Base-by-base conservation (phyloP, 257 asterid genomes). In the Scutellaria minor region DNA sequence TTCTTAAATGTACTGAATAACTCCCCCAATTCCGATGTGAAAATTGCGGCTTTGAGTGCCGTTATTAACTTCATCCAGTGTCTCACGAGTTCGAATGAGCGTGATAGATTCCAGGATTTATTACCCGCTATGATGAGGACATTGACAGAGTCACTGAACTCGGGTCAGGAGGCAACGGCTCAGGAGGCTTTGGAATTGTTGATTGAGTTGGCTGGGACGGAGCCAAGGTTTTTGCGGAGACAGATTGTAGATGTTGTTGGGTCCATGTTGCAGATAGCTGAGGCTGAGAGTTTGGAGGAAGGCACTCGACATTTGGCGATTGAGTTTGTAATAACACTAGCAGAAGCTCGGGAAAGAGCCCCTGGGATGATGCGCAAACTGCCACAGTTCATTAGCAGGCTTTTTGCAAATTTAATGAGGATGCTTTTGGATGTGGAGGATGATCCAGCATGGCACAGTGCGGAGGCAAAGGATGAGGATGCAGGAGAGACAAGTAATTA, bases 331-430 rank as follows among this genome's bases (percentile, higher is more conserved):
- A 87, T 93, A 52, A 93, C 98, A 5, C 74, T 93, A 69, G 93
- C 98, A 0, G 98, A 93, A 77, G 97, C 97, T 0, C 85, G 98
- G 74, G 98, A 93, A 73, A 83, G 97, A 73, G 96, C 98, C 1
- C 98, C 98, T 0, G 98, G 98, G 72, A 90, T 93, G 98, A 87
- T 93, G 98, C 89, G 98, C 80, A 93, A 93, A 79, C 57, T 93
- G 86, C 97, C 98, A 0, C 98, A 90, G 67, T 93, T 90, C 66
- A 88, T 93, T 73, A 87, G 84, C 76, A 80, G 95, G 77, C 68
- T 93, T 41, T 93, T 90, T 81, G 85, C 93, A 0, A 90, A 83
- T 61, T 74, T 93, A 71, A 86, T 93, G 98, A 87, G 75, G 67
- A 86, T 93, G 96, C 80, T 93, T 42, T 75, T 89, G 78, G 96